Base-by-base conservation (phyloP, 305 asterid genomes). In the Fraxinus paxiana region DNA sequence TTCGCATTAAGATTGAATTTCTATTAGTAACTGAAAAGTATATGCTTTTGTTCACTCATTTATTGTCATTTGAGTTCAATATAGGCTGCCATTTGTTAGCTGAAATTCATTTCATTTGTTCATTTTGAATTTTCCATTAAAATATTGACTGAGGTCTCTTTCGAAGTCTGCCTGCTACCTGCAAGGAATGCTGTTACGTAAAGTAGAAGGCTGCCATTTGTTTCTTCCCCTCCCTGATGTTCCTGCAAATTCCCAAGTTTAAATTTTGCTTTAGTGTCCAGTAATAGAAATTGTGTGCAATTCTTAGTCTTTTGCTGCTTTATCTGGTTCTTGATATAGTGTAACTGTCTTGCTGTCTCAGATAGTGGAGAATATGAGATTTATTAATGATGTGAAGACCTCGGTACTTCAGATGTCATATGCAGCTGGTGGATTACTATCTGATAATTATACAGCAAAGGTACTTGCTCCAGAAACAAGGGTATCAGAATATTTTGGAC, bases 331-430 rank as follows among this genome's bases (percentile, higher is more conserved):
- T 65, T 26, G 70, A 8, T 12, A 24, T 77, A 6, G 81, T 65
- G 5, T 70, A 35, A 2, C 6, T 31, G 17, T 38, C 67, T 67
- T 86, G 24, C 43, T 87, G 81, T 71, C 82, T 78, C 92, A 95
- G 99, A 88, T 95, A 75, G 78, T 85, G 90, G 98, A 93, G 91
- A 89, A 92, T 80, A 46, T 82, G 76, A 92, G 87, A 75, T 92
- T 95, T 76, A 81, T 95, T 37, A 90, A 90, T 74, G 94, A 93
- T 15, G 98, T 90, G 78, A 86, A 82, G 74, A 82, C 87, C 56
- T 83, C 92, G 83, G 65, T 95, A 84, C 88, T 82, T 87, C 94
- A 95, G 83, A 89, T 92, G 51, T 97, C 93, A 73, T 84, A 90
- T 82, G 91, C 86, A 31, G 88, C 95, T 43, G 95, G 94, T 6